Percentiles rank a stretch among this genome's conserved stretches.
Conservation (phyloP, 2,329 filamentous ascomycete species). For the Trichoderma sp. region DNA sequence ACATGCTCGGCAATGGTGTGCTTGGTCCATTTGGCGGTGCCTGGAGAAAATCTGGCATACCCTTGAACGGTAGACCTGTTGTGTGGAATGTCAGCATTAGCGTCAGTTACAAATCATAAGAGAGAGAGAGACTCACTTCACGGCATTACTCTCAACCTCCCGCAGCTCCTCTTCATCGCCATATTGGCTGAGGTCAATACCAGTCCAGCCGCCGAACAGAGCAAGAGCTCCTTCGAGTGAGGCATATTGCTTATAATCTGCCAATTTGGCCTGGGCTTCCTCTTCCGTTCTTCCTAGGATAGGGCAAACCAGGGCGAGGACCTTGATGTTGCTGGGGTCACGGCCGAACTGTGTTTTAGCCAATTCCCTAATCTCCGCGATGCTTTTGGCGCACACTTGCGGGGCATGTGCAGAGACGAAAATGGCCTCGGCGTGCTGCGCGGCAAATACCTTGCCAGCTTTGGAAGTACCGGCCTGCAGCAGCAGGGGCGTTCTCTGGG, state of each 20-base stretch:
- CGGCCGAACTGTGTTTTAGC: conserved; percentile 53
- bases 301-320: conserved; percentile 63
- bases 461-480: conserved; percentile 68
- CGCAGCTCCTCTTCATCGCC: conserved; percentile 63
- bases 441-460: conserved; percentile 63
- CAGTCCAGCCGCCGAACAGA: conserved; percentile 73
- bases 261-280: conserved; percentile 62
- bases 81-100: background rate
- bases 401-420: conserved; percentile 66
- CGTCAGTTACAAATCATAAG: too few species aligned
- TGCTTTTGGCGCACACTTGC: conserved; percentile 56
- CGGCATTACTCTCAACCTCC: conserved; percentile 60
- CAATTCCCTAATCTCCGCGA: conserved; percentile 59
- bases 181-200: conserved; percentile 53
- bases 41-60: conserved; percentile 55
- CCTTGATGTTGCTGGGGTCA: conserved; percentile 60
- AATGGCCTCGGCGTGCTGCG: conserved; percentile 68
- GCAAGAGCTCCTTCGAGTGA: conserved; percentile 62
- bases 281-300: conserved; percentile 64
- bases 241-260: conserved; percentile 59
- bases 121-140: conserved; percentile 35
- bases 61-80: conserved; percentile 51
- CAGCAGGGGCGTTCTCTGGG: conserved; percentile 65
- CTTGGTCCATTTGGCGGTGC: conserved; percentile 68
- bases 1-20: conserved; percentile 65